phyloP scores from a whole-genome alignment of 2,329 filamentous ascomycete species.

The Sclerotinia glacialis region DNA sequence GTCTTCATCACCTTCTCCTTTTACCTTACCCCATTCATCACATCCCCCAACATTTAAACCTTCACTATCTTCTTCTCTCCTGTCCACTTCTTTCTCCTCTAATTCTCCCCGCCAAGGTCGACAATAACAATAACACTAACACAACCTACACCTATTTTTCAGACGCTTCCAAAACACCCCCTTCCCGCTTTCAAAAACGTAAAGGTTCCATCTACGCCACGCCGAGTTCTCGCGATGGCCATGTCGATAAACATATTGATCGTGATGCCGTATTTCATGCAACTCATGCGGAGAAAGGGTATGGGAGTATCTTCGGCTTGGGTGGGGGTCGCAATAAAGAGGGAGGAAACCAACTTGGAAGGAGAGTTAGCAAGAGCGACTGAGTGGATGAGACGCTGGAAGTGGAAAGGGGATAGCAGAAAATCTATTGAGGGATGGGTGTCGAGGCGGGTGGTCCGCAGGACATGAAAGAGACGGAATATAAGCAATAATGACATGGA shows the following conservation, averaged over 20 bases:
- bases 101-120: not conserved
- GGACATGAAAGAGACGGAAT: conserved; percentile 2
- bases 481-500: not conserved
- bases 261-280: conserved; percentile 57
- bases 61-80: not conserved
- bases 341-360: conserved; percentile 11
- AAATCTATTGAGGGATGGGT: not conserved
- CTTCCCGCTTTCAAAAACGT: conserved; percentile 61
- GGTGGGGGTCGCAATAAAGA: not conserved
- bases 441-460: not conserved
- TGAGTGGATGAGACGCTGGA: not conserved
- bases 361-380: conserved; percentile 21
- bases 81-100: not conserved
- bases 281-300: conserved; percentile 52
- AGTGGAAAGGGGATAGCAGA: not conserved
- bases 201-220: conserved; percentile 68
- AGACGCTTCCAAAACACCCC: conserved; percentile 22
- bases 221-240: conserved; percentile 61
- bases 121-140: not conserved
- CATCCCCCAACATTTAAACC: not conserved
- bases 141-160: not conserved
- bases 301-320: conserved; percentile 14
- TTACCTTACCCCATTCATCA: conserved; percentile 11
- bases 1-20: conserved; percentile 14
- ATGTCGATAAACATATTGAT: conserved; percentile 56